These are phyloP conservation scores for Auricularia cornea DNA, from an alignment of 768 basidiomycete species.

Conservation along the genomic window DNA sequence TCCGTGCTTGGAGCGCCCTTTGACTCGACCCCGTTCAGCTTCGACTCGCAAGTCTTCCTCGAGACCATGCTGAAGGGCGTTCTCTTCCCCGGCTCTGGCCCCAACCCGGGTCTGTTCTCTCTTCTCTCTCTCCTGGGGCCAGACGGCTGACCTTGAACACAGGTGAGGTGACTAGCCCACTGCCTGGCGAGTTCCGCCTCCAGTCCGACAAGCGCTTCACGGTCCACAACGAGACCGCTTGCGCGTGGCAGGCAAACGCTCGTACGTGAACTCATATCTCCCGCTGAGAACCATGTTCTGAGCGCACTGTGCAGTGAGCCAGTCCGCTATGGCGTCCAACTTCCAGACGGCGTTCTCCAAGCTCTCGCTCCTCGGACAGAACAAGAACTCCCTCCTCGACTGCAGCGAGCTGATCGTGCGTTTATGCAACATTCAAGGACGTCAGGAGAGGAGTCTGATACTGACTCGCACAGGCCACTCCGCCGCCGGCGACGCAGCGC, in stretches of 20 bases:
- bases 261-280: constrained; percentile 10
- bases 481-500: background rate
- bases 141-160: background rate
- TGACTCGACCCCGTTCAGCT: constrained; percentile 36
- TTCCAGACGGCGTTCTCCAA: constrained; percentile 38
- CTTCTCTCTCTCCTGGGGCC: too few relatives aligned
- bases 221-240: constrained; percentile 35
- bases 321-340: constrained; percentile 23
- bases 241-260: constrained; percentile 39
- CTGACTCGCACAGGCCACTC: background rate
- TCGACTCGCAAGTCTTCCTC: constrained; percentile 39
- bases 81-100: constrained; percentile 26
- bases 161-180: background rate
- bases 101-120: constrained; percentile 27
- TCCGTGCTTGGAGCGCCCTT: constrained; percentile 30
- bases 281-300: too few relatives aligned
- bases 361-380: constrained; percentile 35
- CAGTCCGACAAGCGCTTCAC: constrained; percentile 29
- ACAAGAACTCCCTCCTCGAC: constrained; percentile 28
- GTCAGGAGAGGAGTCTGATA: too few relatives aligned
- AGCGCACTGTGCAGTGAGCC: constrained; percentile 17
- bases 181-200: constrained; percentile 33
- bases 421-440: too few relatives aligned
- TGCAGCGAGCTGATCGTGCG: constrained; percentile 34
- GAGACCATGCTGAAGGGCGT: constrained; percentile 21